A percentile compares a stretch with the other conserved stretches of the same genome.
Evolutionary conservation across 2,329 filamentous ascomycete species (phyloP).

Genomic region (Cyclaneusma minus): DNA sequence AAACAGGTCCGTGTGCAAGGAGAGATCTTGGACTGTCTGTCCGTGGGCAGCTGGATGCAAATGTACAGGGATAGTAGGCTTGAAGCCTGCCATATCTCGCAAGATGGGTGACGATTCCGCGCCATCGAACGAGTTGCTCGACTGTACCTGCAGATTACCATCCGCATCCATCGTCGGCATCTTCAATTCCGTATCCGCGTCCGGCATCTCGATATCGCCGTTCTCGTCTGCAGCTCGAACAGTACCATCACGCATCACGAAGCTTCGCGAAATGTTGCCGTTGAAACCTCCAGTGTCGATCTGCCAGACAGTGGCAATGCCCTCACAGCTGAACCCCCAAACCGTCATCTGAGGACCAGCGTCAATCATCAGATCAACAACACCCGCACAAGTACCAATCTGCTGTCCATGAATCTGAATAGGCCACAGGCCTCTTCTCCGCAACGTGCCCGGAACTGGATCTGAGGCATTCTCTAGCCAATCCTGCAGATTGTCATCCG

Average conservation of each 20-base stretch:
- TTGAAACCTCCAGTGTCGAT: constrained; percentile 19
- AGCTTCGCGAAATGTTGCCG: constrained; percentile 2
- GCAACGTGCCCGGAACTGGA: constrained; percentile 7
- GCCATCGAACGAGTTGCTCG: too few species aligned
- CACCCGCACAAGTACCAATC: constrained; percentile 26
- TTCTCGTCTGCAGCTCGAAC: constrained; percentile 9
- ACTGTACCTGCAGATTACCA: constrained; percentile 7
- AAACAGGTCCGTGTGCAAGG: too few species aligned
- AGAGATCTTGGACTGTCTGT: too few species aligned
- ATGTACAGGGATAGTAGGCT: constrained; percentile 2
- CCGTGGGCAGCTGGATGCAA: background rate
- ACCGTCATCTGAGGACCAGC: constrained; percentile 27
- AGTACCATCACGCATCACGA: constrained; percentile 16
- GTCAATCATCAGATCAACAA: constrained; percentile 34
- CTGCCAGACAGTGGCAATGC: constrained; percentile 29
- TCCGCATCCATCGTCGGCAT: constrained; percentile 4
- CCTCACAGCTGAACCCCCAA: constrained; percentile 33
- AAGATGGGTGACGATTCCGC: too few species aligned
- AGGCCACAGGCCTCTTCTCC: constrained; percentile 24
- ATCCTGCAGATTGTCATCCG: constrained; percentile 19
- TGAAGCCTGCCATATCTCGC: constrained; percentile 7
- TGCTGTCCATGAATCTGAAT: constrained; percentile 31
- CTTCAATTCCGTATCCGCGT: constrained; percentile 3
- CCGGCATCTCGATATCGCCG: constrained; percentile 8
- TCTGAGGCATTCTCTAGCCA: constrained; percentile 16